A percentile compares a stretch with the other conserved stretches of the same genome.
These are phyloP conservation scores for Suzukiozyma palmioleophila DNA, from an alignment of 1,139 yeast species.

Conservation along the genomic window DNA sequence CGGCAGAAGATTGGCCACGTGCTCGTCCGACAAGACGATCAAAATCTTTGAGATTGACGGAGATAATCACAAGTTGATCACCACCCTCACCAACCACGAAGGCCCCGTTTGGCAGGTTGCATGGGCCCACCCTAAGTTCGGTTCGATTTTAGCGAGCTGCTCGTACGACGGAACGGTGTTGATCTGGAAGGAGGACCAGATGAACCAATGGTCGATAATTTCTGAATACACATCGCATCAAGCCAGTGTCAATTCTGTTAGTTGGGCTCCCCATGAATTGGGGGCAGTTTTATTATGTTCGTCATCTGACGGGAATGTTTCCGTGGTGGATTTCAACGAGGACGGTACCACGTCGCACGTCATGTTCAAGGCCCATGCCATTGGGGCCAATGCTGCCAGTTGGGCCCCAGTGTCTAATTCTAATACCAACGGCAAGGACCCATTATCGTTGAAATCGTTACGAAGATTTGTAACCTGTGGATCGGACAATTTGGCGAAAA, in stretches of 20 bases:
- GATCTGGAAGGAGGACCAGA: conserved; percentile 85
- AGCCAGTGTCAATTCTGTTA: conserved; percentile 90
- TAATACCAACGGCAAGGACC: conserved; percentile 30
- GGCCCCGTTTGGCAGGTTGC: conserved; percentile 99
- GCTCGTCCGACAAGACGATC: conserved; percentile 92
- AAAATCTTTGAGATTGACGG: conserved; percentile 85
- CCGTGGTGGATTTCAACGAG: conserved; percentile 86
- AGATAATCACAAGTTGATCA: conserved; percentile 71
- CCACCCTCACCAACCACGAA: conserved; percentile 84
- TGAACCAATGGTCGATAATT: conserved; percentile 85
- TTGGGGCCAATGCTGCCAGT: conserved; percentile 90
- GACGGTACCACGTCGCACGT: conserved; percentile 76
- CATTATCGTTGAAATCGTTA: conserved; percentile 22
- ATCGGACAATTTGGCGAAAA: conserved; percentile 86
- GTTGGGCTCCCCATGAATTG: conserved; percentile 97
- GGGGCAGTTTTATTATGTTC: conserved; percentile 90
- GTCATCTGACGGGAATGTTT: conserved; percentile 89
- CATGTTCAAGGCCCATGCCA: conserved; percentile 76
- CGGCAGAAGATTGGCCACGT: conserved; percentile 91
- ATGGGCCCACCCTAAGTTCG: conserved; percentile 99
- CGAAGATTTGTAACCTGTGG: conserved; percentile 89
- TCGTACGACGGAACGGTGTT: conserved; percentile 93
- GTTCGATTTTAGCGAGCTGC: conserved; percentile 89
- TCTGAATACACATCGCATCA: conserved; percentile 86
- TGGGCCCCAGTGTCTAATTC: conserved; percentile 78